These are phyloP conservation scores for Brettanomyces sp. DNA, from an alignment of 805 yeast species.

Conservation along the genomic window DNA sequence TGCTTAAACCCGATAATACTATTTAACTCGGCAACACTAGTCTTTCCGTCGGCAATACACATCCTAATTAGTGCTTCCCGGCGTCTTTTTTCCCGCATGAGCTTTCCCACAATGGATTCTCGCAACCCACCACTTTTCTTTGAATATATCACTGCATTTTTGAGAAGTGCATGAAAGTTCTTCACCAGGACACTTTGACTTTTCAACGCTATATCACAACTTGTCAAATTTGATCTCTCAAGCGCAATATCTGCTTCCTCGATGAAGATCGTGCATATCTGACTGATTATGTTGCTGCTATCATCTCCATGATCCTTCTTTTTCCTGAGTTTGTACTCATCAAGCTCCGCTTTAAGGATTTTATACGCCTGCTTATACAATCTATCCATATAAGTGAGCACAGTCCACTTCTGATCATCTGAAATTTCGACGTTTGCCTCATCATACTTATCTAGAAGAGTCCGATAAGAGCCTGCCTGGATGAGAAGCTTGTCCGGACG, in stretches of 20 bases:
- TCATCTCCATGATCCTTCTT: slow-evolving; percentile 10
- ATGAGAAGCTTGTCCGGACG: slow-evolving; percentile 30
- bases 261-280: slow-evolving; percentile 33
- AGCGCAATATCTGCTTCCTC: slow-evolving; percentile 45
- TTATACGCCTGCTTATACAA: slow-evolving; percentile 32
- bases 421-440: slow-evolving; percentile 4
- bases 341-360: slow-evolving; percentile 15
- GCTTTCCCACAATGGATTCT: slow-evolving; percentile 36
- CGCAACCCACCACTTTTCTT: slow-evolving; percentile 42
- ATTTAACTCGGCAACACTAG: slow-evolving; percentile 15
- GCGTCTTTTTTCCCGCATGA: slow-evolving; percentile 31
- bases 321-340: slow-evolving; percentile 10
- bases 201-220: slow-evolving; percentile 22
- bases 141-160: slow-evolving; percentile 36
- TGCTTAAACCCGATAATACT: slow-evolving; percentile 16
- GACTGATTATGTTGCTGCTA: slow-evolving; percentile 19
- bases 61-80: slow-evolving; percentile 37
- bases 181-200: slow-evolving; percentile 24
- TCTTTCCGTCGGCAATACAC: slow-evolving; percentile 35
- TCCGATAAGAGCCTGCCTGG: slow-evolving; percentile 36
- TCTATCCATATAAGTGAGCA: slow-evolving; percentile 28
- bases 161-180: slow-evolving; percentile 34
- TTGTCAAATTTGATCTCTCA: slow-evolving; percentile 32
- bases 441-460: slow-evolving; percentile 28
- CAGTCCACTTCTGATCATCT: slow-evolving; percentile 28